A percentile compares a stretch with the other conserved stretches of the same genome.
phyloP scores from a whole-genome alignment of 2,329 filamentous ascomycete species.

The Elsinoe batatas region DNA sequence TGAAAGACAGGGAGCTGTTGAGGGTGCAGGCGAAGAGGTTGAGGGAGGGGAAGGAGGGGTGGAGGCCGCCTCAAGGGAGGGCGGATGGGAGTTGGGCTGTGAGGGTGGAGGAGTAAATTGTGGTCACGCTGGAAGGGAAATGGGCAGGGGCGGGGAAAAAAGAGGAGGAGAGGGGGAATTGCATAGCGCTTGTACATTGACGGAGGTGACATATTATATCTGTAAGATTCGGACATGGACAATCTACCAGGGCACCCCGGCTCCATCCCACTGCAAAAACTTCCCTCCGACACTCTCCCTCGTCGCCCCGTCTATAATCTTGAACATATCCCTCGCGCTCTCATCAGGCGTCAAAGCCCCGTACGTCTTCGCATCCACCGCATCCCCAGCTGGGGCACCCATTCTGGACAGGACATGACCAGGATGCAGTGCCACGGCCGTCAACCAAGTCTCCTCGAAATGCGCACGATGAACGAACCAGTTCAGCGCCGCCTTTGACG shows the following conservation, averaged over 20 bases:
- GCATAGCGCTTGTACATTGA: neutral
- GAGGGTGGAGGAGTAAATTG: neutral
- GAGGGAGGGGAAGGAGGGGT: slow-evolving; percentile 50
- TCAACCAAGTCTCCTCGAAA: slow-evolving; percentile 25
- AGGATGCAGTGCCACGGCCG: slow-evolving; percentile 23
- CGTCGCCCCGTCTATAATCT: neutral
- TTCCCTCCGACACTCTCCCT: neutral
- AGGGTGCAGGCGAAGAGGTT: slow-evolving; percentile 54
- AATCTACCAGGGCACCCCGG: neutral
- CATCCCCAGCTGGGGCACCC: too few species aligned
- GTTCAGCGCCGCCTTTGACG: slow-evolving; percentile 35
- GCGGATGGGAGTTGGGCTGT: slow-evolving; percentile 12
- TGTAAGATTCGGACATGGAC: neutral
- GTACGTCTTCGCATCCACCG: slow-evolving; percentile 25
- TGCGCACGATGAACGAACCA: slow-evolving; percentile 30
- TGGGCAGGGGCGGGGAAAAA: neutral
- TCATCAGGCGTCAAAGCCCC: slow-evolving; percentile 30
- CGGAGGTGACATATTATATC: neutral
- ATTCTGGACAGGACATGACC: too few species aligned
- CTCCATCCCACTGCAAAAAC: neutral
- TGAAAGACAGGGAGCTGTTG: slow-evolving; percentile 36
- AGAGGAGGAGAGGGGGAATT: neutral
- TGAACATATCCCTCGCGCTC: slow-evolving; percentile 26
- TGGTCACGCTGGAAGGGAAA: neutral
- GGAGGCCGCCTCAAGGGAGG: slow-evolving; percentile 33